A percentile compares a stretch with the other conserved stretches of the same genome.
Conservation (phyloP, 2,329 filamentous ascomycete genomes). For the Fusarium algeriense region DNA sequence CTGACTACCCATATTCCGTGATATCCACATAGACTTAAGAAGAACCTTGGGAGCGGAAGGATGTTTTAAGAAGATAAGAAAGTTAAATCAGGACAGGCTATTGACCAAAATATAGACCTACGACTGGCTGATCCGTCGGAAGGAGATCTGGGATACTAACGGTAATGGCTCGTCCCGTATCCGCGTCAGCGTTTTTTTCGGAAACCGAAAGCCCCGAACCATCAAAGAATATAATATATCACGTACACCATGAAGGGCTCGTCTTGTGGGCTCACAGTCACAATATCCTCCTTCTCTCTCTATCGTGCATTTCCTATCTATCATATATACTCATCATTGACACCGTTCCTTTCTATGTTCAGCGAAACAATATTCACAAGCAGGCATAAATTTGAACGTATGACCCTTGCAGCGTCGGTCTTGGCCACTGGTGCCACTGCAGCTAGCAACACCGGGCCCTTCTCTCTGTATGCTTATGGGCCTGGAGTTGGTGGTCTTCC, state of each 20-base stretch:
- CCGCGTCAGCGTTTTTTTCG: slow-evolving; percentile 3
- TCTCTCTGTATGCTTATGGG: slow-evolving; percentile 16
- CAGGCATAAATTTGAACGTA: background rate
- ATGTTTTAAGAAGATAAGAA: background rate
- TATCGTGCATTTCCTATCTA: background rate
- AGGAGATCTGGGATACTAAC: background rate
- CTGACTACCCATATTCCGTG: slow-evolving; percentile 7
- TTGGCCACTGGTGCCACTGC: background rate
- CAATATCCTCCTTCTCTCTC: background rate
- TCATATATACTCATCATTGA: background rate
- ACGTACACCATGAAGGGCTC: background rate
- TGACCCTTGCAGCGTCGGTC: background rate
- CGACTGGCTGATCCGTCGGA: background rate
- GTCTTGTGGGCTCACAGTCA: background rate
- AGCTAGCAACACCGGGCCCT: background rate
- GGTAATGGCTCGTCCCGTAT: background rate
- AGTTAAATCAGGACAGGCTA: too few relatives aligned
- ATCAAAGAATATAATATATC: background rate
- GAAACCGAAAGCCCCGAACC: background rate
- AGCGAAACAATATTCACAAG: background rate
- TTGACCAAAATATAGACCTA: too few relatives aligned
- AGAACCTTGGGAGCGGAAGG: background rate
- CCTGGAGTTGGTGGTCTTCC: slow-evolving; percentile 1
- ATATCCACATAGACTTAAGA: background rate
- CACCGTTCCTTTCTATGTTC: background rate